These are phyloP conservation scores for Adansonia digitata DNA, from an alignment of 345 rosid species.

Conservation along the genomic window DNA sequence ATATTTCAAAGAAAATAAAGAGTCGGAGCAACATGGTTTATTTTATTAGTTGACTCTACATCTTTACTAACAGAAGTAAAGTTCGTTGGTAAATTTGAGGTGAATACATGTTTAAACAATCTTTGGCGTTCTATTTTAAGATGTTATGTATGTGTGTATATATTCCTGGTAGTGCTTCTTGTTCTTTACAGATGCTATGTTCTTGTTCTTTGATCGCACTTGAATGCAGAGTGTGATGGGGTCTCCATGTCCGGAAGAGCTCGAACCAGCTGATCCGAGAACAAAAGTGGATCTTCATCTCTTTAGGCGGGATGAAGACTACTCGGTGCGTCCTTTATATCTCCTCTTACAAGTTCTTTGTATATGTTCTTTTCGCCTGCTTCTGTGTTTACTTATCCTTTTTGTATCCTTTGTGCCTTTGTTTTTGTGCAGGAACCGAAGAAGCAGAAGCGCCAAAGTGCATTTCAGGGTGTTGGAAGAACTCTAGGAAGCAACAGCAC, in stretches of 20 bases:
- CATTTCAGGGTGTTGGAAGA: constrained; percentile 58
- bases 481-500: constrained; percentile 43
- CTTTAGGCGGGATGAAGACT: constrained; percentile 63
- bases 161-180: not conserved
- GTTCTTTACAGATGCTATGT: not conserved
- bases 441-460: constrained; percentile 30
- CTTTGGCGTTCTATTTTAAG: not conserved
- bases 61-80: no score
- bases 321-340: constrained; percentile 32
- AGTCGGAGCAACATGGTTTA: no score
- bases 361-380: not conserved
- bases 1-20: no score
- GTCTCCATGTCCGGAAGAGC: constrained; percentile 81
- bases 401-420: not conserved
- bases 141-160: not conserved
- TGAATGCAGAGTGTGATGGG: constrained; percentile 64
- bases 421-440: constrained; percentile 40
- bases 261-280: constrained; percentile 57
- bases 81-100: not conserved
- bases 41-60: not conserved
- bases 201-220: not conserved
- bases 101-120: not conserved
- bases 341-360: not conserved
- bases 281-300: constrained; percentile 68
- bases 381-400: not conserved